Percentiles rank a stretch among this genome's conserved stretches.
These are phyloP conservation scores for Metschnikowia corniflorae DNA, from an alignment of 805 yeast genomes.

Conservation along the genomic window DNA sequence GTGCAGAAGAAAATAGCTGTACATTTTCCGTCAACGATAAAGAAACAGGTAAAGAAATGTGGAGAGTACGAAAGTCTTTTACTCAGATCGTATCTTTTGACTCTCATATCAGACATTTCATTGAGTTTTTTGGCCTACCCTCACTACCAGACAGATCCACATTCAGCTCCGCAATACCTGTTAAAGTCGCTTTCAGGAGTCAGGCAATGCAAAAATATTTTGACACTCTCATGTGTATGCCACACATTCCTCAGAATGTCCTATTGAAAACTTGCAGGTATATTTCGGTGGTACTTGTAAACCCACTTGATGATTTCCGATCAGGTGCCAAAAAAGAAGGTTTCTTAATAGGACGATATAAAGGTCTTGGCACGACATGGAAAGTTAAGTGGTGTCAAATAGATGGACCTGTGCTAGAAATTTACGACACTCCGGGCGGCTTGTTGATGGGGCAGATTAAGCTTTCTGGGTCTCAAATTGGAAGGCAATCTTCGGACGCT, in stretches of 20 bases:
- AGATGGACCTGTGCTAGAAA: conserved; percentile 54
- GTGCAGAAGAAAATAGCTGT: conserved; percentile 55
- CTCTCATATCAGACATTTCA: conserved; percentile 49
- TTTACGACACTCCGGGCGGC: conserved; percentile 58
- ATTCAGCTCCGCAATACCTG: conserved; percentile 60
- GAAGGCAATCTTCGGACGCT: conserved; percentile 44
- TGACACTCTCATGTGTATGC: conserved; percentile 50
- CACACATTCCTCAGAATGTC: conserved; percentile 53
- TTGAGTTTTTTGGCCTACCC: conserved; percentile 54
- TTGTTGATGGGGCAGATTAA: conserved; percentile 49
- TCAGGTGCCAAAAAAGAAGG: conserved; percentile 63
- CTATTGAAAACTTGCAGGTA: conserved; percentile 57
- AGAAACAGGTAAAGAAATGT: conserved; percentile 60
- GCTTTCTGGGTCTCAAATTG: conserved; percentile 51
- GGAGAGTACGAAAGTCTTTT: conserved; percentile 66
- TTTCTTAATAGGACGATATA: conserved; percentile 57
- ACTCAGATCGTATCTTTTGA: conserved; percentile 62
- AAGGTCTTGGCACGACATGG: conserved; percentile 65
- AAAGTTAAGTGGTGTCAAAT: conserved; percentile 65
- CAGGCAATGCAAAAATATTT: conserved; percentile 57
- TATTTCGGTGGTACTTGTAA: conserved; percentile 62
- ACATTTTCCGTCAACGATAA: conserved; percentile 64
- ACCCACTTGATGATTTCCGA: conserved; percentile 51
- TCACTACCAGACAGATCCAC: conserved; percentile 58
- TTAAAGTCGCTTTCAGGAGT: conserved; percentile 60